Percentiles rank a stretch among this genome's conserved stretches.
Evolutionary conservation across 169 alveolate species (phyloP).

Genomic region (Plasmodium falciparum): DNA sequence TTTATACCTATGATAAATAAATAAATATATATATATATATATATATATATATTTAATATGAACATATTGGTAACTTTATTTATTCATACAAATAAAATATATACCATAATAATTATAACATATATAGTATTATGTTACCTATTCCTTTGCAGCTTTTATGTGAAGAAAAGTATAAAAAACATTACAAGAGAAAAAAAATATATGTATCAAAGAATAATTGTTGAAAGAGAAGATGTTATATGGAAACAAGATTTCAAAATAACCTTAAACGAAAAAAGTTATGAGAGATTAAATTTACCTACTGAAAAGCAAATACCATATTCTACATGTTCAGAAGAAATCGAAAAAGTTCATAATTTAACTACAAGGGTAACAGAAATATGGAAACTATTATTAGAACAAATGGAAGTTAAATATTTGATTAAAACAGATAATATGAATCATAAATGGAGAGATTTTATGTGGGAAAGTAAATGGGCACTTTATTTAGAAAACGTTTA

Average conservation of each 20-base stretch:
- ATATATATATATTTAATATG: no score
- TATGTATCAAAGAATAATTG: constrained; percentile 4
- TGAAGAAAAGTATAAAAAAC: no score
- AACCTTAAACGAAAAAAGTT: not conserved
- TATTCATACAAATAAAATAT: no score
- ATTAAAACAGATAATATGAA: constrained; percentile 11
- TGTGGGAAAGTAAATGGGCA: constrained; percentile 15
- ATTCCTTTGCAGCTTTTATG: no score
- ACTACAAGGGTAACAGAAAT: not conserved
- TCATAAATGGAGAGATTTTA: not conserved
- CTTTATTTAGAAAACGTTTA: constrained; percentile 6
- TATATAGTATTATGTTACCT: no score
- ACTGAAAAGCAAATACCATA: not conserved
- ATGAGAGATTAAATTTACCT: not conserved
- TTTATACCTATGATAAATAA: no score
- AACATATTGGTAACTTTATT: no score
- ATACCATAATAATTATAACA: no score
- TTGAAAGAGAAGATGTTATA: constrained; percentile 3
- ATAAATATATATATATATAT: no score
- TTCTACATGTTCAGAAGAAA: not conserved
- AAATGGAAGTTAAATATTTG: constrained; percentile 18
- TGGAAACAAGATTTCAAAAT: not conserved
- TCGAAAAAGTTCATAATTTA: not conserved
- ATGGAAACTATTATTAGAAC: constrained; percentile 1
- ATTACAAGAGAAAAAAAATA: no score